These are phyloP conservation scores for Tinospora cordifolia DNA, from an alignment of 164 flowering plant species.

Conservation along the genomic window DNA sequence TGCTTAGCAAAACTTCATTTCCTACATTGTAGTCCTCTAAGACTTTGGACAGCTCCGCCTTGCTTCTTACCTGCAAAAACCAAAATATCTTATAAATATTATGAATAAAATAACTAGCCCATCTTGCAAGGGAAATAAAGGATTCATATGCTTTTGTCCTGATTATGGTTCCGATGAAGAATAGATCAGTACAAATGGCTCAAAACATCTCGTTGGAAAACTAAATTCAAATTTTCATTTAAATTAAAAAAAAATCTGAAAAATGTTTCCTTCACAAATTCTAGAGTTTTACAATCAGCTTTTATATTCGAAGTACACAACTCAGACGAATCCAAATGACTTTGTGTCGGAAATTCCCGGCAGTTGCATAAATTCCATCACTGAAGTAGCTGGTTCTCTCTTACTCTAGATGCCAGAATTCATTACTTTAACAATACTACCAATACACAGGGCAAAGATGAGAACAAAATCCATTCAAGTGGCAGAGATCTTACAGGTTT, in stretches of 20 bases:
- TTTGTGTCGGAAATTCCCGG: not conserved
- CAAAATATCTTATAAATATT: not conserved
- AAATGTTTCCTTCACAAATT: not conserved
- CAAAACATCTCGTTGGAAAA: not conserved
- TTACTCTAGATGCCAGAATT: not conserved
- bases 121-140: not conserved
- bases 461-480: not conserved
- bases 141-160: too few species aligned
- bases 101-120: too few species aligned
- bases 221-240: not conserved
- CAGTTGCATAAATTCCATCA: not conserved
- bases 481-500: slow-evolving; percentile 53
- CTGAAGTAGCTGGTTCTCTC: not conserved
- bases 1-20: slow-evolving; percentile 48
- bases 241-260: too few species aligned
- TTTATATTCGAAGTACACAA: not conserved
- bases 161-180: too few species aligned
- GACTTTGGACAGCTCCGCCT: slow-evolving; percentile 52
- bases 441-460: not conserved
- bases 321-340: not conserved
- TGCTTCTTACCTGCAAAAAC: slow-evolving; percentile 62
- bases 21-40: slow-evolving; percentile 78
- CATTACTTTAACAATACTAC: not conserved
- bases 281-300: too few species aligned
- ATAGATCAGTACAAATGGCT: not conserved